phyloP scores from a whole-genome alignment of 2,329 filamentous ascomycete species.

The Aspergillus ustus region DNA sequence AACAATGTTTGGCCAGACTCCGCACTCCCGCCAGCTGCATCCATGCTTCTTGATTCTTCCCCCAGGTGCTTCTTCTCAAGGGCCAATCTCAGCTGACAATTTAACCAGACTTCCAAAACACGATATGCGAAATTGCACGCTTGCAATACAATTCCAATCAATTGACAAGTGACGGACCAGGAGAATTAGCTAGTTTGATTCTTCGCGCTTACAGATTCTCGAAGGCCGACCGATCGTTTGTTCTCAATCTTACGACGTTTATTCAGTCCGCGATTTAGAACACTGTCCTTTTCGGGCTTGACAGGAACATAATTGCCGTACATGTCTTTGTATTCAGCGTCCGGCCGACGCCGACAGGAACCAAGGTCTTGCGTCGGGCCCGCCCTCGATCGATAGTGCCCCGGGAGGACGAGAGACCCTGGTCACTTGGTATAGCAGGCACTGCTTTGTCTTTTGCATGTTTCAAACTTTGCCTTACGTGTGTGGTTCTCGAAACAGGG shows the following conservation, averaged over 20 bases:
- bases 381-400: neutral
- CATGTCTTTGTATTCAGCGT: constrained; percentile 7
- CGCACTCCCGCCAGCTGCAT: neutral
- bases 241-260: neutral
- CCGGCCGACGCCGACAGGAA: constrained; percentile 3
- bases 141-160: neutral
- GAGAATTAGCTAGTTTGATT: neutral
- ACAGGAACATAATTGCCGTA: constrained; percentile 15
- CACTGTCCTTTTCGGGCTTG: neutral
- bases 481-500: neutral
- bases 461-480: neutral
- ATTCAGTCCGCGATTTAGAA: neutral
- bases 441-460: neutral
- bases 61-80: neutral
- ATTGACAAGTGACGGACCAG: neutral
- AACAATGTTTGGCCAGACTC: neutral
- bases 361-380: constrained; percentile 6
- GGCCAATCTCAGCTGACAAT: neutral
- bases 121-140: neutral
- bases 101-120: neutral
- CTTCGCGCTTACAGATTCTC: neutral
- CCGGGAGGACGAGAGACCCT: neutral
- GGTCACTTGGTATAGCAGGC: neutral
- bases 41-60: neutral
- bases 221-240: neutral